phyloP scores from a whole-genome alignment of 2,329 filamentous ascomycete genomes.

The Alternaria ethzedia region DNA sequence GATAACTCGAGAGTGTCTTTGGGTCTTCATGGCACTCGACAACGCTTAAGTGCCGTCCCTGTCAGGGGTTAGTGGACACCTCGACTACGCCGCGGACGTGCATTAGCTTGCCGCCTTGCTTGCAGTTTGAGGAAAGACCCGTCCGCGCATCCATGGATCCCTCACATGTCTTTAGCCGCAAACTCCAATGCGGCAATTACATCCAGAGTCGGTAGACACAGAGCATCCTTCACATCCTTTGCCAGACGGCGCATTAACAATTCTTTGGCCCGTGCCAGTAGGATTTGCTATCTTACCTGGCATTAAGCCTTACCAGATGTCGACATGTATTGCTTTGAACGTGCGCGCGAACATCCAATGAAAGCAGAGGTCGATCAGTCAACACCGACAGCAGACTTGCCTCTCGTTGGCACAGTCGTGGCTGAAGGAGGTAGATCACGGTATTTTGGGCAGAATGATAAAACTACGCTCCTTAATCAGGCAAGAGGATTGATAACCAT shows the following conservation, averaged over 20 bases:
- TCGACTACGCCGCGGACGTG: neutral
- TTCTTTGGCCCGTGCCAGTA: neutral
- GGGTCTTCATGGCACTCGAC: neutral
- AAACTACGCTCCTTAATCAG: conserved; percentile 29
- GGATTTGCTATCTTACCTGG: neutral
- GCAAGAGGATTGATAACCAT: conserved; percentile 3
- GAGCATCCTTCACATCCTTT: neutral
- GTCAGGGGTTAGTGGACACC: neutral
- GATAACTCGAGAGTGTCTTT: neutral
- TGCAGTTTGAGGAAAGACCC: neutral
- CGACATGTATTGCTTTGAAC: conserved; percentile 22
- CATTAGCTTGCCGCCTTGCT: neutral
- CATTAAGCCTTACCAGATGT: neutral
- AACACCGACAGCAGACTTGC: neutral
- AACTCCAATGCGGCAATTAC: neutral
- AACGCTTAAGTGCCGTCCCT: neutral
- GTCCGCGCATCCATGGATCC: neutral
- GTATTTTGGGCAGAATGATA: conserved; percentile 29
- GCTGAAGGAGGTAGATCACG: conserved; percentile 24
- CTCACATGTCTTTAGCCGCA: neutral
- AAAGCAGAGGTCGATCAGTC: neutral
- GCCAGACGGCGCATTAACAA: neutral
- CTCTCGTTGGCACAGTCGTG: conserved; percentile 23
- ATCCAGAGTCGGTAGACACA: neutral
- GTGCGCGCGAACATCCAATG: neutral